phyloP scores from a whole-genome alignment of 345 rosid species.

The Anastatica hierochuntica region DNA sequence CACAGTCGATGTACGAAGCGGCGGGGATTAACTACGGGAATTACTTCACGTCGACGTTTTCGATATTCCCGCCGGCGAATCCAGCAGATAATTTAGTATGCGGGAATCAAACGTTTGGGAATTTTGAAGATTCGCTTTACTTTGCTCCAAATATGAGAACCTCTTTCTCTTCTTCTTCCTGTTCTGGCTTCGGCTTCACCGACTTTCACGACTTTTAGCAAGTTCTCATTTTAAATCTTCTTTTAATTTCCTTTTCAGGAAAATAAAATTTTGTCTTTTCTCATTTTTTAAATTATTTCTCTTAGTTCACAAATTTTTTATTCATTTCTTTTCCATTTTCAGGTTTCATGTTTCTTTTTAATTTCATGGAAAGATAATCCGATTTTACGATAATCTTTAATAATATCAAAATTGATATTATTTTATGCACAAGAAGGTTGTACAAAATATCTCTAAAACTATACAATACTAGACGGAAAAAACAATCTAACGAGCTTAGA shows the following conservation, averaged over 20 bases:
- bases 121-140: slow-evolving; percentile 36
- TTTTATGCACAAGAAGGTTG: no score
- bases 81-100: slow-evolving; percentile 34
- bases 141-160: slow-evolving; percentile 40
- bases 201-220: slow-evolving; percentile 36
- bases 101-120: slow-evolving; percentile 34
- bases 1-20: slow-evolving; percentile 4
- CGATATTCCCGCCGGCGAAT: slow-evolving; percentile 33
- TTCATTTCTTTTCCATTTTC: no score
- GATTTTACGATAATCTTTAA: no score
- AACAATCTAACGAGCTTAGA: no score
- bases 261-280: no score
- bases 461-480: no score
- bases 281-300: no score
- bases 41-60: slow-evolving; percentile 35
- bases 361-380: no score
- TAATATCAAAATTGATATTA: no score
- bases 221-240: neutral
- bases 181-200: slow-evolving; percentile 27
- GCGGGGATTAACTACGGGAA: slow-evolving; percentile 16
- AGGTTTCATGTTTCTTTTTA: no score
- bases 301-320: no score
- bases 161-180: slow-evolving; percentile 37
- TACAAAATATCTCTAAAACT: no score
- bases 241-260: neutral